Percentiles rank a stretch among this genome's conserved stretches.
These are phyloP conservation scores for Diaporthe sp. DNA, from an alignment of 2,329 filamentous ascomycete species.

Conservation along the genomic window DNA sequence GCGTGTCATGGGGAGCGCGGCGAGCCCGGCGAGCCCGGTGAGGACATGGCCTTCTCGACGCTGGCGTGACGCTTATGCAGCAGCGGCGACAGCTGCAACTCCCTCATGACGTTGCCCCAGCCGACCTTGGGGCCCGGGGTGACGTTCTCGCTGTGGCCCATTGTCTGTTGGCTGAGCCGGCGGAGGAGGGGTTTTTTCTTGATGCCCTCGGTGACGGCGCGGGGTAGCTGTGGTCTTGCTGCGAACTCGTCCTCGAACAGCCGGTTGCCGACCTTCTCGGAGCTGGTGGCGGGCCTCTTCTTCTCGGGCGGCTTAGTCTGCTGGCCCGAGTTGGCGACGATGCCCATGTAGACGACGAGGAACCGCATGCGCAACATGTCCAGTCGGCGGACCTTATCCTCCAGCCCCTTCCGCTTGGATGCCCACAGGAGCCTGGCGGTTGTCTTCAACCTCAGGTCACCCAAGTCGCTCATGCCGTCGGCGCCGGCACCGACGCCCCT, in stretches of 20 bases:
- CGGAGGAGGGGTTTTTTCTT: slow-evolving; percentile 64
- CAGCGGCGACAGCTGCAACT: slow-evolving; percentile 72
- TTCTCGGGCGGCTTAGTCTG: slow-evolving; percentile 54
- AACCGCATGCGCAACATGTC: slow-evolving; percentile 76
- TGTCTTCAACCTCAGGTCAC: slow-evolving; percentile 56
- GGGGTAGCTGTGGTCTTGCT: slow-evolving; percentile 54
- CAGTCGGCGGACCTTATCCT: slow-evolving; percentile 70
- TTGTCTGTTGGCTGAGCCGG: slow-evolving; percentile 67
- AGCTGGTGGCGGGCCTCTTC: slow-evolving; percentile 44
- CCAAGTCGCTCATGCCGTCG: slow-evolving; percentile 42
- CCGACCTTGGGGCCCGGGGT: slow-evolving; percentile 64
- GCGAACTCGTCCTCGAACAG: slow-evolving; percentile 47
- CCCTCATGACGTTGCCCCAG: slow-evolving; percentile 75
- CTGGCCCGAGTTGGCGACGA: slow-evolving; percentile 60
- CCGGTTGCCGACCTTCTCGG: slow-evolving; percentile 48
- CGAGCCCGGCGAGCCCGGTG: background rate
- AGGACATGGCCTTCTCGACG: slow-evolving; percentile 70
- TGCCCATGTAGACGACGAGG: slow-evolving; percentile 74
- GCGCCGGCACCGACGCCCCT: slow-evolving; percentile 50
- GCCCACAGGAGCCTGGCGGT: slow-evolving; percentile 71
- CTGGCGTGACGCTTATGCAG: slow-evolving; percentile 75
- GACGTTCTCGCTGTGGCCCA: slow-evolving; percentile 67
- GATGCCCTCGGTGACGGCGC: slow-evolving; percentile 60
- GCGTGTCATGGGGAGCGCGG: background rate
- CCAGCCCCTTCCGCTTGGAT: slow-evolving; percentile 64